A percentile compares a stretch with the other conserved stretches of the same genome.
These are phyloP conservation scores for Bisporella sp. DNA, from an alignment of 2,329 filamentous ascomycete species.

Conservation along the genomic window DNA sequence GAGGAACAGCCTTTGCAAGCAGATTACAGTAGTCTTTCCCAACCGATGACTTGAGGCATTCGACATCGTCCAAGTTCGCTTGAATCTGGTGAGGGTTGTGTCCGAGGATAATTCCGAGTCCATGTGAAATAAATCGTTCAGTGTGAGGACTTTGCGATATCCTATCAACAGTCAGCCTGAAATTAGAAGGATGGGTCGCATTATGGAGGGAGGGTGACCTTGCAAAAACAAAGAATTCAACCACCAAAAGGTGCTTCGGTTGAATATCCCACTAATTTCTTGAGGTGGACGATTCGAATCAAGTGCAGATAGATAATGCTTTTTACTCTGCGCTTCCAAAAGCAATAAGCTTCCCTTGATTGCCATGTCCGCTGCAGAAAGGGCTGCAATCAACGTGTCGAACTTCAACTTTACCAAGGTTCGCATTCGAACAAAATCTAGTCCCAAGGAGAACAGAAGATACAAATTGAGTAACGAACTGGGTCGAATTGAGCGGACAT, in stretches of 20 bases:
- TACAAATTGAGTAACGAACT: constrained; percentile 17
- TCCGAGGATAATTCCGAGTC: too few species aligned
- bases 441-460: constrained; percentile 15
- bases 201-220: too few species aligned
- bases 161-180: too few species aligned
- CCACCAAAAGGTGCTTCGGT: constrained; percentile 30
- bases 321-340: constrained; percentile 16
- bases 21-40: too few species aligned
- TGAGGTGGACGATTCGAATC: constrained; percentile 17
- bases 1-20: too few species aligned
- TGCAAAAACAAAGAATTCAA: constrained; percentile 26
- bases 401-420: constrained; percentile 11
- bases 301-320: constrained; percentile 5
- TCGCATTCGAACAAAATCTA: constrained; percentile 17
- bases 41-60: too few species aligned
- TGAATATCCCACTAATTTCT: constrained; percentile 28
- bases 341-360: constrained; percentile 15
- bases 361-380: constrained; percentile 8
- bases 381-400: neutral
- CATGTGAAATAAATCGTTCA: too few species aligned
- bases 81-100: too few species aligned
- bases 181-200: too few species aligned
- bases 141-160: too few species aligned
- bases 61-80: too few species aligned
- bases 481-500: constrained; percentile 15